A percentile compares a stretch with the other conserved stretches of the same genome.
Evolutionary conservation across 2,329 filamentous ascomycete species (phyloP).

Genomic region (Magnaporthiopsis rhizophila): DNA sequence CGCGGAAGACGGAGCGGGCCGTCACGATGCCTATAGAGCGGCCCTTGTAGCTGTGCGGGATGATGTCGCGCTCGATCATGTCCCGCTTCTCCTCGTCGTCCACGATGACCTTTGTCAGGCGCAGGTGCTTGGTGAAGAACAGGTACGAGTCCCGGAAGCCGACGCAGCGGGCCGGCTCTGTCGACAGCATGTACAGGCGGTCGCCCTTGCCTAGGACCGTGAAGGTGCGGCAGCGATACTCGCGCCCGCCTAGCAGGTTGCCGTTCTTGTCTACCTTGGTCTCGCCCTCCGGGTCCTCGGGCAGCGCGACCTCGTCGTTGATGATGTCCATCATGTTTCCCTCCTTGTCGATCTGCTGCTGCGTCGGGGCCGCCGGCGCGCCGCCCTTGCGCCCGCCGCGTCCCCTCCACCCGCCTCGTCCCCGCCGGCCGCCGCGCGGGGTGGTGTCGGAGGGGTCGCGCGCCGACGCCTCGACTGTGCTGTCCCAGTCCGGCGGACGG

Average conservation of each 20-base stretch:
- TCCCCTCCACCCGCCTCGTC: slow-evolving; percentile 63
- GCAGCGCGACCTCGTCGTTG: slow-evolving; percentile 84
- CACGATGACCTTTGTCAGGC: slow-evolving; percentile 96
- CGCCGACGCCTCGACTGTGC: slow-evolving; percentile 46
- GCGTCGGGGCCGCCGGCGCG: slow-evolving; percentile 61
- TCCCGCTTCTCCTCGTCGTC: slow-evolving; percentile 96
- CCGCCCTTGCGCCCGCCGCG: slow-evolving; percentile 60
- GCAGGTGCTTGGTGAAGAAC: slow-evolving; percentile 96
- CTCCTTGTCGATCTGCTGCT: slow-evolving; percentile 86
- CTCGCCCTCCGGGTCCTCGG: slow-evolving; percentile 82
- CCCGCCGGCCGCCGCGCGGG: slow-evolving; percentile 46
- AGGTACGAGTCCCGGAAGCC: slow-evolving; percentile 97
- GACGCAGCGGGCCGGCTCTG: slow-evolving; percentile 90
- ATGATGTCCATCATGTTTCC: slow-evolving; percentile 86
- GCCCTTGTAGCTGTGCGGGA: slow-evolving; percentile 97
- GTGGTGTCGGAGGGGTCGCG: slow-evolving; percentile 43
- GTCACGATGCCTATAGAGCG: slow-evolving; percentile 95
- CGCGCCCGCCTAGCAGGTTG: slow-evolving; percentile 70
- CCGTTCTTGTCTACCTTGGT: slow-evolving; percentile 89
- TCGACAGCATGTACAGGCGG: slow-evolving; percentile 95
- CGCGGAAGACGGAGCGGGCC: slow-evolving; percentile 89
- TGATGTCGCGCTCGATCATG: slow-evolving; percentile 89
- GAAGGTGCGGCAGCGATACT: slow-evolving; percentile 94
- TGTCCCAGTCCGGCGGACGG: slow-evolving; percentile 70
- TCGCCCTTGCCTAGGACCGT: slow-evolving; percentile 77